phyloP scores from a whole-genome alignment of 2,329 filamentous ascomycete genomes.

The Colletotrichum tofieldiae region DNA sequence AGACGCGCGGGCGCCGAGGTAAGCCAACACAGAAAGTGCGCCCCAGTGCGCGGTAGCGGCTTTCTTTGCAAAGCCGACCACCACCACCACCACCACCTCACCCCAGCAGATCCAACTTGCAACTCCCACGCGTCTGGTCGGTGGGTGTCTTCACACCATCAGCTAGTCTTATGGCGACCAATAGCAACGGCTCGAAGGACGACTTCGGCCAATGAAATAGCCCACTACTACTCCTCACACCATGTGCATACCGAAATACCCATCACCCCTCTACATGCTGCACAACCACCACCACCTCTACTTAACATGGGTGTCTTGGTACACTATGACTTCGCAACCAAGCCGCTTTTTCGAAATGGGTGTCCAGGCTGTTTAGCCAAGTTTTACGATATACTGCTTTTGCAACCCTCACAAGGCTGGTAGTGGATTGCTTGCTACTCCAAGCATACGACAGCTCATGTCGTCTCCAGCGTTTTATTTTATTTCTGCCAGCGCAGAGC shows the following conservation, averaged over 20 bases:
- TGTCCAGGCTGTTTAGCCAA: not conserved
- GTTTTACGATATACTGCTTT: not conserved
- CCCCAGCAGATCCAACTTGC: not conserved
- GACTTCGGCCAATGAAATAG: not conserved
- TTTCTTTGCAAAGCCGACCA: not conserved
- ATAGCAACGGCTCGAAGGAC: not conserved
- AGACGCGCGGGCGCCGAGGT: not conserved
- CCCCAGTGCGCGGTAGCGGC: not conserved
- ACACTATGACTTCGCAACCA: not conserved
- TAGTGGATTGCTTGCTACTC: not conserved
- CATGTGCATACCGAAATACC: not conserved
- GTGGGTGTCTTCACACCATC: constrained; percentile 29
- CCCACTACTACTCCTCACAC: not conserved
- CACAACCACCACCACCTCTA: not conserved
- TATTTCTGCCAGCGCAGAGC: not conserved
- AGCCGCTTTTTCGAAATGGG: not conserved
- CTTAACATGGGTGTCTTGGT: not conserved
- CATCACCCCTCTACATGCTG: not conserved
- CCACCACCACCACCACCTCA: not conserved
- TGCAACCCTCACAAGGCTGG: not conserved
- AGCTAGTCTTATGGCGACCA: constrained; percentile 5
- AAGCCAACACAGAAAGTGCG: not conserved
- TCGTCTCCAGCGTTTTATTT: not conserved
- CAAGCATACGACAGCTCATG: not conserved
- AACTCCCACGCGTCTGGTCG: constrained; percentile 16